phyloP scores from a whole-genome alignment of 73 alveolate genomes.

The Paramecium sexaurelia region DNA sequence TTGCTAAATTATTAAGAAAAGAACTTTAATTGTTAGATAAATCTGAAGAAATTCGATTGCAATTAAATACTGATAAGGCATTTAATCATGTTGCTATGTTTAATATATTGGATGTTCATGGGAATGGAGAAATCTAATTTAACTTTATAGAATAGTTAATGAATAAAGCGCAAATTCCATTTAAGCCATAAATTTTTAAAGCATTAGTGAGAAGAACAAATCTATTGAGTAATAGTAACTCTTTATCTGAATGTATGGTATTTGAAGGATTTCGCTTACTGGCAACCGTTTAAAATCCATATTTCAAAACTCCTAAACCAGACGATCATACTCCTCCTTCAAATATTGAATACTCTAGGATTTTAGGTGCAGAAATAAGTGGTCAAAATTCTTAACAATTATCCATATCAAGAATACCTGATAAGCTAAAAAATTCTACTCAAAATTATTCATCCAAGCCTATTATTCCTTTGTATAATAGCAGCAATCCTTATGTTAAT shows the following conservation, averaged over 20 bases:
- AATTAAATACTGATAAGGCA: background rate
- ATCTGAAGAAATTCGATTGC: background rate
- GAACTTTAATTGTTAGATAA: background rate
- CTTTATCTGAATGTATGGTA: background rate
- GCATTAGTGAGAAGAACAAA: background rate
- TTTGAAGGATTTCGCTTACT: constrained; percentile 14
- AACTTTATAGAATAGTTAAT: background rate
- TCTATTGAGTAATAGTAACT: background rate
- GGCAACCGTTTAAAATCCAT: background rate
- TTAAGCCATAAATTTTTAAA: background rate
- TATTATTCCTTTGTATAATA: background rate
- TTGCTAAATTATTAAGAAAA: background rate
- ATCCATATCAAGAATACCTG: background rate
- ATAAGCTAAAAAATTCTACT: background rate
- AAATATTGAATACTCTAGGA: background rate
- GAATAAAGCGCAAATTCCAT: constrained; percentile 9
- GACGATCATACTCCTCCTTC: background rate
- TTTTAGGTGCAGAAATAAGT: background rate
- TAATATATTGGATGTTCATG: background rate
- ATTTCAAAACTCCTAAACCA: background rate
- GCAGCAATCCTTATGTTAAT: background rate
- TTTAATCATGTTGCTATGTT: background rate
- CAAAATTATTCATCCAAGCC: background rate
- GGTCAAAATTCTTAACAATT: background rate
- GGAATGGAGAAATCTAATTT: background rate